Percentiles rank a stretch among this genome's conserved stretches.
Conservation (phyloP, 75 land plant genomes). For the Picea glauca region DNA sequence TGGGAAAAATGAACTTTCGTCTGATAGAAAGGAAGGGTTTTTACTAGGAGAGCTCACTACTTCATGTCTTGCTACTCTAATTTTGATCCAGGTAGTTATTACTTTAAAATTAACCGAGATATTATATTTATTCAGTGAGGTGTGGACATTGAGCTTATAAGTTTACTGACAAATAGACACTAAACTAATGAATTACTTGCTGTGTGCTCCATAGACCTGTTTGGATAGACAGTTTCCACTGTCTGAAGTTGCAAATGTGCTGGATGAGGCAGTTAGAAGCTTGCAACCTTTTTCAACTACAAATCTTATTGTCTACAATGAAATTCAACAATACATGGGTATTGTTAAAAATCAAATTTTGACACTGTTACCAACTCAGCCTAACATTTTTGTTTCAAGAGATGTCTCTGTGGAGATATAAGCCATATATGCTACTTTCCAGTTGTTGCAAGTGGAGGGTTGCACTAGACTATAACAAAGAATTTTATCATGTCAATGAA, state of each 20-base stretch:
- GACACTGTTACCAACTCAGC: constrained; percentile 67
- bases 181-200: background rate
- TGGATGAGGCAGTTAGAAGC: constrained; percentile 62
- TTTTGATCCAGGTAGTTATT: constrained; percentile 79
- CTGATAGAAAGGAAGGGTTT: constrained; percentile 18
- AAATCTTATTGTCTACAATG: constrained; percentile 66
- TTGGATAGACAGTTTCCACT: constrained; percentile 76
- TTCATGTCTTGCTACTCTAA: constrained; percentile 74
- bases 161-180: background rate
- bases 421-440: background rate
- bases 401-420: background rate
- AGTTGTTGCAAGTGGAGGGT: background rate
- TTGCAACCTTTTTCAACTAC: constrained; percentile 68
- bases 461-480: background rate
- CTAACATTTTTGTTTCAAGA: background rate
- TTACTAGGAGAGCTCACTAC: constrained; percentile 69
- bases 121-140: background rate
- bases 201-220: constrained; percentile 53
- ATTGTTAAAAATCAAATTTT: constrained; percentile 69
- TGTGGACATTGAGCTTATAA: background rate
- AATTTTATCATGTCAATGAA: background rate
- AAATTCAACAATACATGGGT: constrained; percentile 78
- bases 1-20: constrained; percentile 6
- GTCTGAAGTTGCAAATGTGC: constrained; percentile 66
- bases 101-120: background rate